Evolutionary conservation across 2,329 filamentous ascomycete species (phyloP), one percentile per base, ranked within the genome.

Genomic region (Fusarium neocosmosporiellum): DNA sequence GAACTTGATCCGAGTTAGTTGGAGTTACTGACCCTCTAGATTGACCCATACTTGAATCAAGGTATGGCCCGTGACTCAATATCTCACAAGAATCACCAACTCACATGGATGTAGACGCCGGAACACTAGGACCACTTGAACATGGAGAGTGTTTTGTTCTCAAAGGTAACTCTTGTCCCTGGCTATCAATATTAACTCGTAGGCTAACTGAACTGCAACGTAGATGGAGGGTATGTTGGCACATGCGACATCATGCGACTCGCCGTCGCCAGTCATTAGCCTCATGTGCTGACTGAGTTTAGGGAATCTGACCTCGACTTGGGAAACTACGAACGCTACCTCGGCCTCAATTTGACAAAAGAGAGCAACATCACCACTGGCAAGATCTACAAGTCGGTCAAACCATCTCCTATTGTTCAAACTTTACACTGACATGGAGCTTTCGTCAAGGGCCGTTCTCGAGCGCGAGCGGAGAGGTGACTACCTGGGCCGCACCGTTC

Each of bases 351-450:
- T 59, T 87, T 98, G 66, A 94, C 91, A 7, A 88, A 91, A 69
- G 94, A 98, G 77, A 94, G 95, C 86, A 98, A 98, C 83, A 97
- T 99, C 83, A 99, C 96, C 5, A 97, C 96, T 10, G 96, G 96
- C 79, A 98, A 98, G 86, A 94, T 98, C 76, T 98, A 98, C 84
- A 88, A 94, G 79, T 90, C 93, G 76, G 95, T 98, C 59, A 95
- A 97, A 48, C 20, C 36, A 20, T 24, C 20, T 14, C 31, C 7
- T 9, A 29, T 33, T 16, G 10, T 14, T 13, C 1, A 31, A 5
- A 18, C 34, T 18, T 36, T 3, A 16, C 7, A 36, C 10, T 59
- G 22, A 59, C 63, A 50, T 8, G 8, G 54, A 18, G 6, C 6
- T 8, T 58, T 14, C n/a, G 43, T 37, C 65, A 41, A 65, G 62